A percentile compares a stretch with the other conserved stretches of the same genome.
Evolutionary conservation across 73 alveolate species (phyloP).

Genomic region (Effrenium voratum): DNA sequence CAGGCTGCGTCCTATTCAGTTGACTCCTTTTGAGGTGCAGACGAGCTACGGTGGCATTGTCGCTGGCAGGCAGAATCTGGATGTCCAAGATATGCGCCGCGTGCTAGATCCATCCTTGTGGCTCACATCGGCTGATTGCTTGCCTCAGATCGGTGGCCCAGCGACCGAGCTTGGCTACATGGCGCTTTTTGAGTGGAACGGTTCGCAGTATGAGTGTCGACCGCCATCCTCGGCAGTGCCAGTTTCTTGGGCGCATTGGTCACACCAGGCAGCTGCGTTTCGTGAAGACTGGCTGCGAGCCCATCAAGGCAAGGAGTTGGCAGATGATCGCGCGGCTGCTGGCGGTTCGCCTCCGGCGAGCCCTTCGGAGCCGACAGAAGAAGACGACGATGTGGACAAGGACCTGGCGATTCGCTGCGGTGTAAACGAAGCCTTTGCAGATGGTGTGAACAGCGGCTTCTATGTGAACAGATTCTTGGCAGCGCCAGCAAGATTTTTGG

Average conservation of each 20-base stretch:
- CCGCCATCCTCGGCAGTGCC: not conserved
- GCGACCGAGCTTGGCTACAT: not conserved
- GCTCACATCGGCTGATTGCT: not conserved
- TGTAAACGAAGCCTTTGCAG: not conserved
- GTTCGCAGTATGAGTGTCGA: not conserved
- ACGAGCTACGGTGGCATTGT: slow-evolving; percentile 12
- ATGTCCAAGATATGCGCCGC: slow-evolving; percentile 47
- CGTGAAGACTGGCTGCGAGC: not conserved
- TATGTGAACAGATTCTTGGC: not conserved
- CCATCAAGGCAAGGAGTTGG: no score
- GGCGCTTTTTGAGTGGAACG: slow-evolving; percentile 22
- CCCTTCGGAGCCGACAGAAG: not conserved
- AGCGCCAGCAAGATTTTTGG: no score
- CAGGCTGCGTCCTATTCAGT: not conserved
- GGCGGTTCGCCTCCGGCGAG: not conserved
- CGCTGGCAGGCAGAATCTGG: slow-evolving; percentile 6
- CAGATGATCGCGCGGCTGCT: not conserved
- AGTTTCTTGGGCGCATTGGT: not conserved
- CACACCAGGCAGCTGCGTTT: not conserved
- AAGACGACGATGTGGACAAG: not conserved
- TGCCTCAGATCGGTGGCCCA: not conserved
- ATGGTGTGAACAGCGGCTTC: not conserved
- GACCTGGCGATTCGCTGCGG: not conserved
- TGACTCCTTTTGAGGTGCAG: not conserved
- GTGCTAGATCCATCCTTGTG: not conserved